Conservation (phyloP, 768 basidiomycete species). For the Porpolomopsis calyptriformis region DNA sequence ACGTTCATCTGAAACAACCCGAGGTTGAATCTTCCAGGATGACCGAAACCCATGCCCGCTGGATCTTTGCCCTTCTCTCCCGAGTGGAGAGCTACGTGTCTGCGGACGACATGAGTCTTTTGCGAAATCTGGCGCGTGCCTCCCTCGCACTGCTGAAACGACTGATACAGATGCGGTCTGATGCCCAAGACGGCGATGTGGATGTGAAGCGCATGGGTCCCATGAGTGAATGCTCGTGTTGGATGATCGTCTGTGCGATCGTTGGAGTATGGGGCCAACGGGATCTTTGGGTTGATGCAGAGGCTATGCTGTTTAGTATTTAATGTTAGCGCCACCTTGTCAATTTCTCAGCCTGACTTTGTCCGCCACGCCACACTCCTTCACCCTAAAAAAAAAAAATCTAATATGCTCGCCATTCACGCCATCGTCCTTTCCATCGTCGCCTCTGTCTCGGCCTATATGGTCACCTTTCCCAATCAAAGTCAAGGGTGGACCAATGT, state of each 20-base stretch:
- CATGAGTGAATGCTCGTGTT: conserved; percentile 39
- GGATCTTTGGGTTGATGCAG: conserved; percentile 74
- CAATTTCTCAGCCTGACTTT: conserved; percentile 3
- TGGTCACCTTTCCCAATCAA: conserved; percentile 41
- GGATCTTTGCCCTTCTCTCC: conserved; percentile 69
- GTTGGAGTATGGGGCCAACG: conserved; percentile 66
- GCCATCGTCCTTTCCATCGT: conserved; percentile 39
- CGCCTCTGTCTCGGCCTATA: conserved; percentile 53
- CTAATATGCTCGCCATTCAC: conserved; percentile 29
- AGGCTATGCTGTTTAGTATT: conserved; percentile 32
- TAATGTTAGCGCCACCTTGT: not conserved
- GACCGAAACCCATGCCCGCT: conserved; percentile 52
- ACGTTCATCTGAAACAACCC: conserved; percentile 41
- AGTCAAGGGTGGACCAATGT: conserved; percentile 45
- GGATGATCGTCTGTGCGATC: conserved; percentile 61
- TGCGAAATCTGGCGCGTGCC: conserved; percentile 68
- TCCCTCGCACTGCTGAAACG: conserved; percentile 44
- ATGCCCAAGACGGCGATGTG: conserved; percentile 6
- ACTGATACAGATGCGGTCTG: conserved; percentile 14
- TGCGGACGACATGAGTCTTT: conserved; percentile 65
- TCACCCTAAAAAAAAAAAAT: conserved; percentile 10
- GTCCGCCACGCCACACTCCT: conserved; percentile 11
- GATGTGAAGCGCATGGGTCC: no score
- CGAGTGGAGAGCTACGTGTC: conserved; percentile 59
- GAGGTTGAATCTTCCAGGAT: conserved; percentile 29